Conservation (phyloP, 257 asterid species). For the Nicotiana paniculata region DNA sequence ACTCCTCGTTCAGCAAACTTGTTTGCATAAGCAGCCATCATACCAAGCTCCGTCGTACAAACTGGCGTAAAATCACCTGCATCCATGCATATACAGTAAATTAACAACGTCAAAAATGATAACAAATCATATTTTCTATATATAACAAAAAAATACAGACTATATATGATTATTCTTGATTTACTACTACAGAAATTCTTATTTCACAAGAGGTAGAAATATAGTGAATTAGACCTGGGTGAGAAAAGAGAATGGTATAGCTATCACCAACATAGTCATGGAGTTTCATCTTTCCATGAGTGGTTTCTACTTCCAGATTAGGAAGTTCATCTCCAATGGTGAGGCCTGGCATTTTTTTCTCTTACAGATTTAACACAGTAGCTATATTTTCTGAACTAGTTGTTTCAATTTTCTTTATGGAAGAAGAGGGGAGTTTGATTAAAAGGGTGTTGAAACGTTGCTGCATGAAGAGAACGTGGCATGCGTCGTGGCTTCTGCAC, state of each 20-base stretch:
- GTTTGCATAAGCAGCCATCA: conserved; percentile 71
- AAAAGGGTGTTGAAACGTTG: neutral
- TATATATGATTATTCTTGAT: too few species aligned
- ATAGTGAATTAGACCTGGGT: conserved; percentile 36
- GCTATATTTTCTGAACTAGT: neutral
- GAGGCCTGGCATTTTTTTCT: conserved; percentile 61
- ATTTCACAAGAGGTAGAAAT: too few species aligned
- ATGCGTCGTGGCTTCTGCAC: conserved; percentile 17
- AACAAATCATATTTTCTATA: too few species aligned
- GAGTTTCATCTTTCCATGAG: conserved; percentile 66
- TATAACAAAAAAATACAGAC: too few species aligned
- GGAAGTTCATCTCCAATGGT: conserved; percentile 83
- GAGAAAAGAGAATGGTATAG: conserved; percentile 76
- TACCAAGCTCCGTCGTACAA: conserved; percentile 84
- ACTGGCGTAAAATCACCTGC: conserved; percentile 88
- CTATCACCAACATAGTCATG: conserved; percentile 52
- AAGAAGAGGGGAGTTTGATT: neutral
- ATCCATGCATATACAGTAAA: neutral
- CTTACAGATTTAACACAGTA: too few species aligned
- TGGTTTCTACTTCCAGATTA: conserved; percentile 64
- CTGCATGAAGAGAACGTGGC: conserved; percentile 36
- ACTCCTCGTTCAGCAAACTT: conserved; percentile 64
- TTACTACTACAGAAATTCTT: too few species aligned
- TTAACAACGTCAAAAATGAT: too few species aligned
- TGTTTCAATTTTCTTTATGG: neutral